Percentiles rank a stretch among this genome's conserved stretches.
These are phyloP conservation scores for Cladophialophora exuberans DNA, from an alignment of 2,329 filamentous ascomycete species.

Conservation along the genomic window DNA sequence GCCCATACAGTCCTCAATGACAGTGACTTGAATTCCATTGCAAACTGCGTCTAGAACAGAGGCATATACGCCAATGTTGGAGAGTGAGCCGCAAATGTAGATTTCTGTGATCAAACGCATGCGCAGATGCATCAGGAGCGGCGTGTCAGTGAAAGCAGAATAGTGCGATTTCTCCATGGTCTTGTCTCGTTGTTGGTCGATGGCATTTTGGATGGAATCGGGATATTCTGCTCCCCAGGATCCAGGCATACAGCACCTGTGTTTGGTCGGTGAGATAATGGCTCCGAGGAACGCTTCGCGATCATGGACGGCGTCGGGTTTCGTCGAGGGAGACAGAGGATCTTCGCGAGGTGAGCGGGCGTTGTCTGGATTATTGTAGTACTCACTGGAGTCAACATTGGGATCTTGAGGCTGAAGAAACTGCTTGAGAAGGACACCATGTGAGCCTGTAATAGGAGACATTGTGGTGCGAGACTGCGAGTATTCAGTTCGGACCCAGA, in stretches of 20 bases:
- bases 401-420: conserved; percentile 12
- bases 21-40: conserved; percentile 82
- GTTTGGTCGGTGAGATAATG: conserved; percentile 29
- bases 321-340: conserved; percentile 17
- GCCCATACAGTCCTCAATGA: conserved; percentile 87
- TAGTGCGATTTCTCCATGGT: conserved; percentile 75
- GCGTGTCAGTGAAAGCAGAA: conserved; percentile 79
- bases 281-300: conserved; percentile 46
- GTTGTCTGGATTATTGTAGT: conserved; percentile 15
- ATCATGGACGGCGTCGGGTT: conserved; percentile 36
- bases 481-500: conserved; percentile 84
- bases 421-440: conserved; percentile 38
- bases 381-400: conserved; percentile 17
- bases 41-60: conserved; percentile 88
- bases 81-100: conserved; percentile 83
- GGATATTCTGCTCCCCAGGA: conserved; percentile 54
- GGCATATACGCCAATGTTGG: conserved; percentile 86
- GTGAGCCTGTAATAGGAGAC: conserved; percentile 53
- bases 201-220: conserved; percentile 52
- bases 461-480: conserved; percentile 63
- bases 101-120: conserved; percentile 86
- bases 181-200: conserved; percentile 56
- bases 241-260: conserved; percentile 45
- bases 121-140: conserved; percentile 75
- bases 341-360: conserved; percentile 20